Percentiles rank a stretch among this genome's conserved stretches.
Conservation (phyloP, 176 grass and related monocot species). For the Luzula sylvatica region DNA sequence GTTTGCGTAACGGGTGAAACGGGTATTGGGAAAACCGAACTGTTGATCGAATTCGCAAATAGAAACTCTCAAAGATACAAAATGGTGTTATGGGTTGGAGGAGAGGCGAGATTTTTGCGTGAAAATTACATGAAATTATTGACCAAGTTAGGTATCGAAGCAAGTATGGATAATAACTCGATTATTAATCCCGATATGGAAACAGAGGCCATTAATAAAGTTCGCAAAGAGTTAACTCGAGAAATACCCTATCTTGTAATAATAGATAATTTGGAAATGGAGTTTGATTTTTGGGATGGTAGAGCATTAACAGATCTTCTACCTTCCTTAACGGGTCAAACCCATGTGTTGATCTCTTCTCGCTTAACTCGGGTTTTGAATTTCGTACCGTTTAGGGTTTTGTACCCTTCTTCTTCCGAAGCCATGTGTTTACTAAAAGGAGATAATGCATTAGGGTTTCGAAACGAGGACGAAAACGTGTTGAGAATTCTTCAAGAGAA, state of each 20-base stretch:
- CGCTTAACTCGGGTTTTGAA: slow-evolving; percentile 24
- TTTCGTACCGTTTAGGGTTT: slow-evolving; percentile 19
- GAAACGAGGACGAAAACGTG: slow-evolving; percentile 2
- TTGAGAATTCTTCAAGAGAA: slow-evolving; percentile 29
- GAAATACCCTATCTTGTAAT: slow-evolving; percentile 48
- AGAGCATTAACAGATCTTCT: slow-evolving; percentile 32
- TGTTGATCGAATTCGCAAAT: slow-evolving; percentile 45
- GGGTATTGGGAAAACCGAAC: slow-evolving; percentile 50
- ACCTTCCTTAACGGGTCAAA: slow-evolving; percentile 10
- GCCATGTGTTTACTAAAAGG: slow-evolving; percentile 46
- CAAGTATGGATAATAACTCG: slow-evolving; percentile 8
- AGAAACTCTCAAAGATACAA: slow-evolving; percentile 45
- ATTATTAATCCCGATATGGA: slow-evolving; percentile 12
- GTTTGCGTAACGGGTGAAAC: slow-evolving; percentile 40
- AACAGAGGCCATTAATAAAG: slow-evolving; percentile 36
- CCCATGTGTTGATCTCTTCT: slow-evolving; percentile 40
- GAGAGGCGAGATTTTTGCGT: slow-evolving; percentile 39
- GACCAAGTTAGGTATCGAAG: slow-evolving; percentile 24
- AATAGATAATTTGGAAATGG: slow-evolving; percentile 60
- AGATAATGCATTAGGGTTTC: neutral
- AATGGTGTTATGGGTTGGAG: slow-evolving; percentile 40
- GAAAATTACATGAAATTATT: slow-evolving; percentile 48
- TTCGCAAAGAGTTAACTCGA: slow-evolving; percentile 39
- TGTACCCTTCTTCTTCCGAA: slow-evolving; percentile 11
- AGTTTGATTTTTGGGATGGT: slow-evolving; percentile 59